A percentile compares a stretch with the other conserved stretches of the same genome.
Conservation (phyloP, 495 filamentous ascomycete species). For the Penicillium verhagenii region DNA sequence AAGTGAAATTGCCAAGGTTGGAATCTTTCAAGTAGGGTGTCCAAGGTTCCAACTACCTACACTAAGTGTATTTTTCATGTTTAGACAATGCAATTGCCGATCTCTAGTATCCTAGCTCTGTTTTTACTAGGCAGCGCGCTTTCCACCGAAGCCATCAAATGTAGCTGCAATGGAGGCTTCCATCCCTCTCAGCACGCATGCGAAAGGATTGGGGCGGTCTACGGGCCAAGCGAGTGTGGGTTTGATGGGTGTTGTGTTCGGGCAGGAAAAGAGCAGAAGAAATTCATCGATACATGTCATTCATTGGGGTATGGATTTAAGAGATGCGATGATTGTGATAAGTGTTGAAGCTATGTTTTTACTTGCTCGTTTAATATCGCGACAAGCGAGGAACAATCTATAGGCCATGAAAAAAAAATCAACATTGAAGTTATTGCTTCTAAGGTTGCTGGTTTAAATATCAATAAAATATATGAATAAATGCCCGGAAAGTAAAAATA, state of each 20-base stretch:
- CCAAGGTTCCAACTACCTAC: no score
- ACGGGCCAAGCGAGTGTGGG: conserved; percentile 4
- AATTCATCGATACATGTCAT: conserved; percentile 12
- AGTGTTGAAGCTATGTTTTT: conserved; percentile 6
- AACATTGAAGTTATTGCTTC: no score
- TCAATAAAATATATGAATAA: neutral
- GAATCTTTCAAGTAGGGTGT: no score
- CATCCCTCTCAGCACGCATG: neutral
- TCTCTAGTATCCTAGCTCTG: neutral
- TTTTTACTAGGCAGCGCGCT: neutral
- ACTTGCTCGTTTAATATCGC: neutral
- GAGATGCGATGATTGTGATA: conserved; percentile 19
- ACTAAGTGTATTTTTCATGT: neutral
- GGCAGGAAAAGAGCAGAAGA: conserved; percentile 6
- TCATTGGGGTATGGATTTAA: conserved; percentile 16
- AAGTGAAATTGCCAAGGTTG: no score
- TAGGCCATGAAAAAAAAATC: neutral
- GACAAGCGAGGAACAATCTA: neutral
- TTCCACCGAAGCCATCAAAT: conserved; percentile 1
- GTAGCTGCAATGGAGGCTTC: neutral
- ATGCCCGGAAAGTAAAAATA: conserved; percentile 1
- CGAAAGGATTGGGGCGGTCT: neutral
- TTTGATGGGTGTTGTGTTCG: conserved; percentile 20
- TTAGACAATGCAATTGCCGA: neutral
- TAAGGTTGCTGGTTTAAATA: neutral